These are phyloP conservation scores for Aquilaria agallochum DNA, from an alignment of 441 rosid genomes.

Conservation along the genomic window DNA sequence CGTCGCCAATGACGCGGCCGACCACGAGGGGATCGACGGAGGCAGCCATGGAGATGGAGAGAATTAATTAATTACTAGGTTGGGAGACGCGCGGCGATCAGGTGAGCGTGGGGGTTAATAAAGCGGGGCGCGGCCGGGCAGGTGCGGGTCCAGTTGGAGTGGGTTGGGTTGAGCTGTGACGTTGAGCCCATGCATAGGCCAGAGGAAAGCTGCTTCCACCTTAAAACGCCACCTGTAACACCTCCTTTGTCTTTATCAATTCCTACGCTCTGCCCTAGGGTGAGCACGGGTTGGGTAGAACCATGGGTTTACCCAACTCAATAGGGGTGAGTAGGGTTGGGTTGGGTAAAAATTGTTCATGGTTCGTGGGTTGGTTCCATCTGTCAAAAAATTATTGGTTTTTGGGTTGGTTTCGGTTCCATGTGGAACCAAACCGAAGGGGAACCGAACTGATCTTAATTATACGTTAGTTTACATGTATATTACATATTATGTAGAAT, in stretches of 20 bases:
- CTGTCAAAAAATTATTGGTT: no score
- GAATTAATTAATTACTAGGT: background rate
- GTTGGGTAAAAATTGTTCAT: no score
- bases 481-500: no score
- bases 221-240: slow-evolving; percentile 36
- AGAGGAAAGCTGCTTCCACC: slow-evolving; percentile 28
- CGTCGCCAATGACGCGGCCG: slow-evolving; percentile 90
- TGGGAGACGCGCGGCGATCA: background rate
- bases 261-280: no score
- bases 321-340: no score
- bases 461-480: no score
- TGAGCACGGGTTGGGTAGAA: no score
- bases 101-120: slow-evolving; percentile 16
- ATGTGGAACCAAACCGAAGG: no score
- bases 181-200: slow-evolving; percentile 68
- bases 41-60: slow-evolving; percentile 35
- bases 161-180: slow-evolving; percentile 38
- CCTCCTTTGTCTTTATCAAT: background rate
- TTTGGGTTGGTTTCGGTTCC: no score
- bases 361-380: no score
- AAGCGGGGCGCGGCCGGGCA: slow-evolving; percentile 15
- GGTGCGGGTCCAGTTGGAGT: slow-evolving; percentile 21
- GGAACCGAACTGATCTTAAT: no score
- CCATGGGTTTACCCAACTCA: no score
- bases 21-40: slow-evolving; percentile 71